These are phyloP conservation scores for Euphorbia pulcherrima DNA, from an alignment of 345 rosid species.

Conservation along the genomic window DNA sequence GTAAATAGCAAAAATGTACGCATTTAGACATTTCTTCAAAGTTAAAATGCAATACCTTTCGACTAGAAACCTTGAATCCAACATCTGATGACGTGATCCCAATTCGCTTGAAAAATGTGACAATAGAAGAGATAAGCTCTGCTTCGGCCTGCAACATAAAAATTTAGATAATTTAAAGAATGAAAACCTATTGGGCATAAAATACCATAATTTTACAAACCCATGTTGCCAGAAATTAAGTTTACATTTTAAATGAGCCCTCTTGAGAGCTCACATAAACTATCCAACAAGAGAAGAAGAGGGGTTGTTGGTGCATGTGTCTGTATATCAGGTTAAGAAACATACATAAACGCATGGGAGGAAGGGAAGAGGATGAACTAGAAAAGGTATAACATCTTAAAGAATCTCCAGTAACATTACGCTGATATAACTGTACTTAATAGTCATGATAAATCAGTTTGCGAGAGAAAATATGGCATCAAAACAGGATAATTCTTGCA, in stretches of 20 bases:
- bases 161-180: not conserved
- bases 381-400: not conserved
- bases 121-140: constrained; percentile 76
- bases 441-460: not conserved
- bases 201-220: constrained; percentile 6
- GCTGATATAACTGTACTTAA: not conserved
- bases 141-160: constrained; percentile 72
- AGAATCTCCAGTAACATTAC: too few species aligned
- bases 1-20: not conserved
- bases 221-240: not conserved
- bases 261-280: not conserved
- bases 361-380: not conserved
- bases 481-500: not conserved
- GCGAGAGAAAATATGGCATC: not conserved
- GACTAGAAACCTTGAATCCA: constrained; percentile 89
- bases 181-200: constrained; percentile 2
- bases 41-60: constrained; percentile 53
- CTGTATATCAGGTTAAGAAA: not conserved
- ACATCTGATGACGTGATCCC: constrained; percentile 82
- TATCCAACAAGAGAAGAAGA: not conserved
- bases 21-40: constrained; percentile 1
- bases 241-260: not conserved
- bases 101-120: constrained; percentile 72
- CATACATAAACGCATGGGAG: not conserved
- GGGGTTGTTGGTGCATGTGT: not conserved